Base-by-base conservation (phyloP, 2,329 filamentous ascomycete genomes). In the Colletotrichum liriopes region DNA sequence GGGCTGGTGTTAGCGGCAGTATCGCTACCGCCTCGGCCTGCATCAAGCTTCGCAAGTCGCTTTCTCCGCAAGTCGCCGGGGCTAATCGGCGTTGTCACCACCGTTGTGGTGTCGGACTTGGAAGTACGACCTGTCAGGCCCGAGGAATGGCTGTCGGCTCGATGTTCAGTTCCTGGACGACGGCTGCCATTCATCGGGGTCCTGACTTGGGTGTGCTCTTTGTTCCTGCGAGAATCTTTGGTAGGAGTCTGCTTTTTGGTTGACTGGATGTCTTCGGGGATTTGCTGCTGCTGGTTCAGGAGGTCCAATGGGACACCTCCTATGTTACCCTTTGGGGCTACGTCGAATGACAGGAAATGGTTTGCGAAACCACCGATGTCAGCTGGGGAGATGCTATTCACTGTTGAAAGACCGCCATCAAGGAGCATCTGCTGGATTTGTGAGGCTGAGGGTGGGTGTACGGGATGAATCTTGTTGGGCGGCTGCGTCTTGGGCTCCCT, bases 1-100 rank as follows among this genome's bases (percentile, higher is more conserved):
- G 7, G 5, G 23, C 23, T 12, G 18, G 18, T 1, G 12, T n/a
- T 1, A 0, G 14, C n/a, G n/a, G 23, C 0, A 12, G 14, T 52
- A 9, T 6, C n/a, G n/a, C 23, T 23, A 23, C n/a, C 5, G 5
- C n/a, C 12, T 8, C n/a, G 16, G 14, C 16, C 5, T 8, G 23
- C n/a, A 8, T 26, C 32, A n/a, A n/a, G 1, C 5, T 51, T 52
- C 7, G n/a, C 16, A 9, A 4, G 3, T 14, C 32, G n/a, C 26
- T 63, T 52, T 20, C 47, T n/a, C 4, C 23, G 14, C 1, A 16
- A 5, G 23, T n/a, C 16, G 3, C 16, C 7, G 3, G 45, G n/a
- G 14, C 5, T 6, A 8, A 16, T 12, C 29, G 60, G 16, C 5
- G 14, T n/a, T 60, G 16, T 29, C 23, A 26, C 23, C 2, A 16